Percentiles rank a stretch among this genome's conserved stretches.
These are phyloP conservation scores for Opeltia flavorubescens DNA, from an alignment of 495 filamentous ascomycete species.

Conservation along the genomic window DNA sequence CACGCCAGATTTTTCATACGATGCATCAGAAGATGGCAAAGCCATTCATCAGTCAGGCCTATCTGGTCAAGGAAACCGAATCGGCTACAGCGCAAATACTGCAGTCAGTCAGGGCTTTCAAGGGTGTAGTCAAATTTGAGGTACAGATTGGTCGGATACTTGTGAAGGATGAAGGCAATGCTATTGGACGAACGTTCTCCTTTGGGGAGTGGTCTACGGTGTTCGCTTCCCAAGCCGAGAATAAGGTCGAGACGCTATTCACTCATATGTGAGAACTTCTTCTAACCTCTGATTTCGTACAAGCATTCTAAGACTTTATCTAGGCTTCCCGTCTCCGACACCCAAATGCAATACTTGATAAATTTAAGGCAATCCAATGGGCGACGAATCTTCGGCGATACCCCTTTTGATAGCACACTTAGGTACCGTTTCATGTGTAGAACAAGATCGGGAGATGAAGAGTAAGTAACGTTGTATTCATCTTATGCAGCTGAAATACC, in stretches of 20 bases:
- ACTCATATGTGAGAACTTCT: not conserved
- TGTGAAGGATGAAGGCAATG: conserved; percentile 1
- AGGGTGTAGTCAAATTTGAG: conserved; percentile 19
- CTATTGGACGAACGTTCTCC: not conserved
- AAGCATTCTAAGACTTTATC: conserved; percentile 15
- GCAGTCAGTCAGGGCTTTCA: not conserved
- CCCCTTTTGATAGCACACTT: conserved; percentile 18
- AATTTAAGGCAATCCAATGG: conserved; percentile 19
- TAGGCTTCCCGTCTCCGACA: conserved; percentile 23
- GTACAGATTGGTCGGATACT: conserved; percentile 25
- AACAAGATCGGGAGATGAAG: conserved; percentile 7
- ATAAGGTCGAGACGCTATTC: conserved; percentile 3
- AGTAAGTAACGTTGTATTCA: not conserved
- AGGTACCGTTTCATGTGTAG: conserved; percentile 39
- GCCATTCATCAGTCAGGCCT: not conserved
- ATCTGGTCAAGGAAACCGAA: not conserved
- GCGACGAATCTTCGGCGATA: conserved; percentile 20
- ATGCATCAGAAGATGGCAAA: not conserved
- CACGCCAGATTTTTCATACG: not conserved
- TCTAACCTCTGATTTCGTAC: conserved; percentile 12
- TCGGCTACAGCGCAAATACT: not conserved
- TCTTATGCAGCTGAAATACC: too few relatives aligned
- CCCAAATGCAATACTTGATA: conserved; percentile 26
- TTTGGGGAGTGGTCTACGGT: conserved; percentile 6
- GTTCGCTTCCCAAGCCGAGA: not conserved